Conservation (phyloP, 139 green algal species). For the Closterium sp. region DNA sequence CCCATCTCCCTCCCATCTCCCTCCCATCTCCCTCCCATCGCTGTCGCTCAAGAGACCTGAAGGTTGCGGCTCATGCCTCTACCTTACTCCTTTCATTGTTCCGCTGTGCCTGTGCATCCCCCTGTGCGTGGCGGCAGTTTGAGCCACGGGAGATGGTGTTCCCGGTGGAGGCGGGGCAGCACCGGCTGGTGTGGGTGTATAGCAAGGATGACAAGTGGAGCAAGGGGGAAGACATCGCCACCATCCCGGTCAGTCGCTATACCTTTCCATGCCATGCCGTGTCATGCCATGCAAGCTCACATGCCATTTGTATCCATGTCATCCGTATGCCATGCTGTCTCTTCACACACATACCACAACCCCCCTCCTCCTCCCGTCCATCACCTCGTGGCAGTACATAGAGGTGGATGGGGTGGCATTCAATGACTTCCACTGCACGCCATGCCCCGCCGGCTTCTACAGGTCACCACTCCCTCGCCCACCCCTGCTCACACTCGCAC, state of each 20-base stretch:
- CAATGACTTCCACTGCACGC: constrained; percentile 11
- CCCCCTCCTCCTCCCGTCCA: too few relatives aligned
- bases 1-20: too few relatives aligned
- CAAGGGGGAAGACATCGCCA: constrained; percentile 11
- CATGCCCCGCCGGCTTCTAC: constrained; percentile 1
- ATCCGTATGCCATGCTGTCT: too few relatives aligned
- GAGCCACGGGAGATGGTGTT: neutral
- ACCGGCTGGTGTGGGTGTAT: constrained; percentile 19
- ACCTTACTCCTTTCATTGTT: neutral
- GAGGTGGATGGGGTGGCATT: constrained; percentile 16
- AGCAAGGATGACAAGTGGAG: constrained; percentile 24
- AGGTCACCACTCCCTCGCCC: neutral
- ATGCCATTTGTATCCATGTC: too few relatives aligned
- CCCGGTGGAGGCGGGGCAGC: neutral
- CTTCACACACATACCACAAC: too few relatives aligned
- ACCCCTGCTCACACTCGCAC: too few relatives aligned
- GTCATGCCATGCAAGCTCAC: too few relatives aligned
- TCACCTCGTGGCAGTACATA: constrained; percentile 9
- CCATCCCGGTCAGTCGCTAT: neutral
- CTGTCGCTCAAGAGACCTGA: neutral
- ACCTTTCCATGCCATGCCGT: too few relatives aligned
- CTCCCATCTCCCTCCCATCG: too few relatives aligned
- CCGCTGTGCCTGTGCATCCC: too few relatives aligned
- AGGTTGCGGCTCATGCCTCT: neutral
- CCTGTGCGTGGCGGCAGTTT: too few relatives aligned